Evolutionary conservation across 179 eudicot species (phyloP).

Genomic region (Vitellaria paradoxa): DNA sequence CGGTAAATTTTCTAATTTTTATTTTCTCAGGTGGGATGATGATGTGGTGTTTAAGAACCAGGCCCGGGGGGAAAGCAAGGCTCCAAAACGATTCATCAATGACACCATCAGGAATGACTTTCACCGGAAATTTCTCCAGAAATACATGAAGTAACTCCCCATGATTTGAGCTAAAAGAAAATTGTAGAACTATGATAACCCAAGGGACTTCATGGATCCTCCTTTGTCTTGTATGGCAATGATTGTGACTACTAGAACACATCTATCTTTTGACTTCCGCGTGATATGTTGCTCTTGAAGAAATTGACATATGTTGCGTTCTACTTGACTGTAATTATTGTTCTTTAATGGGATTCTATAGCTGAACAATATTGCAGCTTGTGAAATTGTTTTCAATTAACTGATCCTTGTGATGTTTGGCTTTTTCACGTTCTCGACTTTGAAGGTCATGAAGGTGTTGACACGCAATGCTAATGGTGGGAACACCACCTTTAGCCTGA

Average conservation of each 20-base stretch:
- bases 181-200: not conserved
- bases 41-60: constrained; percentile 99
- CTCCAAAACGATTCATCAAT: constrained; percentile 85
- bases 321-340: not conserved
- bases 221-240: too few species aligned
- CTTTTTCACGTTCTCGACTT: not conserved
- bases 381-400: not conserved
- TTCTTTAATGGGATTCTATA: not conserved
- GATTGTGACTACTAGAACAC: too few species aligned
- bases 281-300: too few species aligned
- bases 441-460: not conserved
- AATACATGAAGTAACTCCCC: constrained; percentile 75
- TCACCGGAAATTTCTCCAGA: constrained; percentile 89
- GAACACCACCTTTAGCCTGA: too few species aligned
- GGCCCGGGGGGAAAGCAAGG: constrained; percentile 85
- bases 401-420: not conserved
- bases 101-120: constrained; percentile 92
- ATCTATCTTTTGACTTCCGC: too few species aligned
- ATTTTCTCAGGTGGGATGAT: constrained; percentile 84
- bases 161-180: not conserved
- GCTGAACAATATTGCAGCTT: not conserved
- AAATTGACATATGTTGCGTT: too few species aligned
- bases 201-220: too few species aligned
- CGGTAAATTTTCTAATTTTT: not conserved
- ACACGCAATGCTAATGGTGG: too few species aligned